Evolutionary conservation across 1,139 yeast species (phyloP).

Genomic region (Suhomyces coccinellae): DNA sequence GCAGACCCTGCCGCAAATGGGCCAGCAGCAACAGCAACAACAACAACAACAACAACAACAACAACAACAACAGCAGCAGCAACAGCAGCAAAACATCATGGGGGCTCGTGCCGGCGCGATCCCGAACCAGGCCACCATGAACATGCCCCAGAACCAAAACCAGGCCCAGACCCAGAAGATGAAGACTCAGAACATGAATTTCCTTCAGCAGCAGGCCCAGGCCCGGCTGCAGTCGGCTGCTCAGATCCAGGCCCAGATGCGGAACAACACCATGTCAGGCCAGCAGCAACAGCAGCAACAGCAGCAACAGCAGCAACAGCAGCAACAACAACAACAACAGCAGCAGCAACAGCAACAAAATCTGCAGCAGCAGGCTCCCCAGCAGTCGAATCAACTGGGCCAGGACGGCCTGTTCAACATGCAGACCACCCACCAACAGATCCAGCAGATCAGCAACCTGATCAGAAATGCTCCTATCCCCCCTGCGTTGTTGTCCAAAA

Average conservation of each 20-base stretch:
- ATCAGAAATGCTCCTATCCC: slow-evolving; percentile 68
- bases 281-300: slow-evolving; percentile 12
- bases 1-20: slow-evolving; percentile 16
- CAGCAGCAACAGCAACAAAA: slow-evolving; percentile 9
- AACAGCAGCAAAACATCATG: slow-evolving; percentile 10
- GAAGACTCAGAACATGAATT: slow-evolving; percentile 23
- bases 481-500: slow-evolving; percentile 61
- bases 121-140: slow-evolving; percentile 4
- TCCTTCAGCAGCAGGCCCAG: slow-evolving; percentile 53
- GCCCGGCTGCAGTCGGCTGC: slow-evolving; percentile 49
- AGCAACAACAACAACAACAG: slow-evolving; percentile 11
- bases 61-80: slow-evolving; percentile 5
- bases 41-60: slow-evolving; percentile 6
- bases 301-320: slow-evolving; percentile 9
- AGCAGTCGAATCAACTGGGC: not conserved
- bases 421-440: slow-evolving; percentile 26
- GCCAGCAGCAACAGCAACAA: slow-evolving; percentile 13
- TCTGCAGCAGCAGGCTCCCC: slow-evolving; percentile 6
- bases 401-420: slow-evolving; percentile 5
- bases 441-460: slow-evolving; percentile 39
- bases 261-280: slow-evolving; percentile 11
- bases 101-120: slow-evolving; percentile 8
- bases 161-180: slow-evolving; percentile 21
- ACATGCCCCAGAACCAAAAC: slow-evolving; percentile 4
- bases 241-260: slow-evolving; percentile 34